Base-by-base conservation (phyloP, 257 asterid species). In the Eucommia ulmoides region DNA sequence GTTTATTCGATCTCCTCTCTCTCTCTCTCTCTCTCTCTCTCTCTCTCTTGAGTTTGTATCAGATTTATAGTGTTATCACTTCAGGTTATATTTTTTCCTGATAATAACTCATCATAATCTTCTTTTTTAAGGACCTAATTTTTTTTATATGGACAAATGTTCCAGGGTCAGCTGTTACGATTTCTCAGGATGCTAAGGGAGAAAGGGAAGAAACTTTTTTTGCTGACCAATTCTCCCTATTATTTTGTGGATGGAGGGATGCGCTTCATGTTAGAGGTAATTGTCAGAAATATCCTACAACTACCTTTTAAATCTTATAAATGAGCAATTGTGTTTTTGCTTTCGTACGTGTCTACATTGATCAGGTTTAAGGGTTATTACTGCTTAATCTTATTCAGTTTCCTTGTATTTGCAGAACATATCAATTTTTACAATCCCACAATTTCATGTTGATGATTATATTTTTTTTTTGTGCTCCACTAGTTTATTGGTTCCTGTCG, bases 201-300 rank as follows among this genome's bases (percentile, higher is more conserved):
- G 62, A 89, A 78, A 24, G 98, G 96, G 45, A 89, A 89, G 76
- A 89, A 85, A 70, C 84, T 89, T 63, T 89, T 89, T 78, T 56
- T 89, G 74, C 61, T 89, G 79, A 89, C 96, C 6, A 89, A 89
- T 74, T 89, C 94, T 50, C 96, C 98, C 16, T 89, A 74, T 65
- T 78, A 80, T 70, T 85, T 89, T 64, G 98, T 89, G 57, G 96
- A 89, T 68, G 98, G 98, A 65, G 98, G 98, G 59, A 76, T 89
- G 96, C 80, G 71, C 53, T 89, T 66, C 73, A 73, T 85, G 84
- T 61, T 88, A 81, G 83, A 84, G 97, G 97, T 88, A 76, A 62
- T 22, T 54, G 19, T 29, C 26, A 44, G 55, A 20, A 16, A 54
- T 15, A 46, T 24, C 44, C 51, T 42, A 54, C 41, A 54, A 23